phyloP scores from a whole-genome alignment of 2,329 filamentous ascomycete genomes.

The Trichoderma sp. region DNA sequence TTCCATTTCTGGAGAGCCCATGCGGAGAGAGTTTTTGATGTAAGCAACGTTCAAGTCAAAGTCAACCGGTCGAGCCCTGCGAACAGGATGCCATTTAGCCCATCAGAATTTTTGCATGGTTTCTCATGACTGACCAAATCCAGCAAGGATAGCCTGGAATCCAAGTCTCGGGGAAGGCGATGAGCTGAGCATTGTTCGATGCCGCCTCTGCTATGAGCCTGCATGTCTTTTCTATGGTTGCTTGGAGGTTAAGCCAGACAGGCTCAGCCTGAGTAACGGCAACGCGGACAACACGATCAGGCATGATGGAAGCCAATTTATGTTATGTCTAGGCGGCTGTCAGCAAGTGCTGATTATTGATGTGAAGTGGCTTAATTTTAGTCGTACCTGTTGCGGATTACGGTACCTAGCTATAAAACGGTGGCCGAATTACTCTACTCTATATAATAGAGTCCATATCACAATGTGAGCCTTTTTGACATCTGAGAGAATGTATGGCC shows the following conservation, averaged over 20 bases:
- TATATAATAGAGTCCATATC: too few species aligned
- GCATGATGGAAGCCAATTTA: background rate
- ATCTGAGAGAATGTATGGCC: background rate
- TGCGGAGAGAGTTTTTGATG: slow-evolving; percentile 11
- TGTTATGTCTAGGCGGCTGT: background rate
- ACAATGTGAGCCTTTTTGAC: too few species aligned
- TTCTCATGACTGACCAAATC: background rate
- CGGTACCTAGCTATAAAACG: background rate
- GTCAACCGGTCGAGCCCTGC: background rate
- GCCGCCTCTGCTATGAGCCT: background rate
- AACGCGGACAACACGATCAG: background rate
- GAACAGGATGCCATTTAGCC: background rate
- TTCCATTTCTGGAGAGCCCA: slow-evolving; percentile 3
- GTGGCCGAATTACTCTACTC: too few species aligned
- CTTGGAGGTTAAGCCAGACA: background rate
- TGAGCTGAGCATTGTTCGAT: background rate
- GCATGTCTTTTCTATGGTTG: slow-evolving; percentile 2
- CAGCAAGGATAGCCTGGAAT: slow-evolving; percentile 12
- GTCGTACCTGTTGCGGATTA: background rate
- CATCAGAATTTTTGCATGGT: background rate
- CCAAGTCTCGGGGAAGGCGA: slow-evolving; percentile 5
- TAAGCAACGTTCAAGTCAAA: slow-evolving; percentile 3
- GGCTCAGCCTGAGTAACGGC: slow-evolving; percentile 9
- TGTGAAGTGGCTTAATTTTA: background rate
- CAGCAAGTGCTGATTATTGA: background rate